Base-by-base conservation (phyloP, 208 protist species). In the Lotmaria passim region DNA sequence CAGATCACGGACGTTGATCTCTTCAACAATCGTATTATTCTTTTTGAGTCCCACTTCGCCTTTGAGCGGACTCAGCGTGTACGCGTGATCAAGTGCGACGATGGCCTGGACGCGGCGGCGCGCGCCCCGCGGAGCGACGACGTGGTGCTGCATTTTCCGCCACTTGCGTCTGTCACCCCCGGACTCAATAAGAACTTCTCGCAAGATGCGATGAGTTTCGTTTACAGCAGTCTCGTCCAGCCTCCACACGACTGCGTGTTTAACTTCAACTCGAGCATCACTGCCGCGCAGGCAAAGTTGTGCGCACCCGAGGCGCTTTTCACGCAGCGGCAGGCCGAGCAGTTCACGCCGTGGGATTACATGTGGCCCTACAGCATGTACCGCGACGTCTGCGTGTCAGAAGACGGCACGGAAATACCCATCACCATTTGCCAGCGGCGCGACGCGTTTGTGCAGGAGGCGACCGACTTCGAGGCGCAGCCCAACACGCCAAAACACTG, bases 291-390 rank as follows among this genome's bases (percentile, higher is more conserved):
- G 59, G 82, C 87, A 23, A 76, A 62, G 23, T 38, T 89, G 68
- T 93, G 89, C 63, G 61, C 84, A 5, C 82, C 89, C 30, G 88
- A 94, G 43, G 85, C 89, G 28, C 76, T 97, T 46, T 97, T 93
- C 69, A 95, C 92, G 60, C 92, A 97, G 76, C 85, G 92, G n/a
- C 92, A 97, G 67, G 78, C 89, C 19, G 89, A 97, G 74, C 87
- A 93, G 63, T 94, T 94, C 62, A 97, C 89, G 7, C 90, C 92
- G 52, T 95, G 87, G 87, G 92, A 97, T 73, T 97, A 97, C 80
- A 97, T 97, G 92, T 97, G 92, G 90, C 92, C 92, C 3, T 95
- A 97, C 75, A 93, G 81, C 76, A 93, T 95, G 62, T 97, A 95
- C 62, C 87, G 92, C 52, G 92, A 97, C 55, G 74, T 95, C 15